Evolutionary conservation across 2,329 filamentous ascomycete species (phyloP), one percentile per base, ranked within the genome.

Genomic region (Ophiostoma quercus): DNA sequence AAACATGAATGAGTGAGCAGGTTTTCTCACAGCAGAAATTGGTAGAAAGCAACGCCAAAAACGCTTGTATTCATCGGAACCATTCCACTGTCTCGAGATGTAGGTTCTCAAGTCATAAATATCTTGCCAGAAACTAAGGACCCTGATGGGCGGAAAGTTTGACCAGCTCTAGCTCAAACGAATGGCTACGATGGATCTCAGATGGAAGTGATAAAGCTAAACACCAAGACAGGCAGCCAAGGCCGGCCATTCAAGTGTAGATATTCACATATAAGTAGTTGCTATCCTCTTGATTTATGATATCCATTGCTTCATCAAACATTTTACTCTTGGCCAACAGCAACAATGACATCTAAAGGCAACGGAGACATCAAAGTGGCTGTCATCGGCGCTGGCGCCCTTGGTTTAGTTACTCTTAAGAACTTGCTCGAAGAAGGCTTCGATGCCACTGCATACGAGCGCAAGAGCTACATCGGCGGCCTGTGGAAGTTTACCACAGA

Each of bases 341-440:
- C 51, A 57, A 25, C n/a, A 6, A 57, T 25, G n/a, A 3, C n/a
- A 25, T 57, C 22, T 25, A 57, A 8, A 25, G 9, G 9, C 51
- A 57, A 57, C 22, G 22, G 11, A 25, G n/a, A 22, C 51, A 7
- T 57, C 22, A 25, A 57, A 57, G 51, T 57, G 51, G 51, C 51
- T 14, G 51, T 57, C 22, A 25, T 57, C 51, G 51, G 51, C 11
- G 51, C 51, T 11, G 22, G 51, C 4, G 51, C 51, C 8, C 51
- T 57, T 11, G 51, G 51, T 9, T 84, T 71, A 5, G 67, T 71
- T 7, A 63, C 68, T 1, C 32, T 79, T 47, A 82, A 83, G 74
- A 79, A 77, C 2, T 74, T 83, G 11, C 76, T 77, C 12, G 80
- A 82, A 69, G 80, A 81, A 75, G 81, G 80, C 1, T 82, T 82